These are phyloP conservation scores for Teratosphaeriaceae sp. DNA, from an alignment of 2,329 filamentous ascomycete species.

Conservation along the genomic window DNA sequence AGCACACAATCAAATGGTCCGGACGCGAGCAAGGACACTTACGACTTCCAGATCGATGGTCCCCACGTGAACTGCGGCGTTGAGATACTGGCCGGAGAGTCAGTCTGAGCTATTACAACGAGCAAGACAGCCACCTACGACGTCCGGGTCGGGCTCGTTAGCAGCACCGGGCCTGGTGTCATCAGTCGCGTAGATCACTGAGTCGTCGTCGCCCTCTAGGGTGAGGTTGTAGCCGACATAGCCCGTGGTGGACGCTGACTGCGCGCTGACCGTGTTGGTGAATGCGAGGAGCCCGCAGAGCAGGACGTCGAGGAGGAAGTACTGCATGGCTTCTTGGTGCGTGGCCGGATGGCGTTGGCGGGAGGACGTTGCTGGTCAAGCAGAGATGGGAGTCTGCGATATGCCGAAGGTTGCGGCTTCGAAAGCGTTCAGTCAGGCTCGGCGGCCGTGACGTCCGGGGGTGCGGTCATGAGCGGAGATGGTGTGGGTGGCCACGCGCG, in stretches of 20 bases:
- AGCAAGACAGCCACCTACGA: too few relatives aligned
- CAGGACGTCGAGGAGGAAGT: not conserved
- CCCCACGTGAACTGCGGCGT: conserved; percentile 52
- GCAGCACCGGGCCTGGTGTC: conserved; percentile 12
- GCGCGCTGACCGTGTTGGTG: conserved; percentile 7
- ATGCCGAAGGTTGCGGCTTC: too few relatives aligned
- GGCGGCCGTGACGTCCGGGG: not conserved
- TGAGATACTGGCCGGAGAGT: too few relatives aligned
- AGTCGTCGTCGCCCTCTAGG: conserved; percentile 27
- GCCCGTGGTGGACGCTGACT: conserved; percentile 11
- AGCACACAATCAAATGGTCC: too few relatives aligned
- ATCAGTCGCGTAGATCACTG: conserved; percentile 12
- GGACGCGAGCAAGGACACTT: too few relatives aligned
- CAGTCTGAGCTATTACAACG: too few relatives aligned
- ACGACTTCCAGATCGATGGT: conserved; percentile 52
- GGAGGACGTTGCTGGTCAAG: not conserved
- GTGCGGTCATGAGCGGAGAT: not conserved
- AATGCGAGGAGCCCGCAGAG: not conserved
- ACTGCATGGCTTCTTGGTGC: not conserved
- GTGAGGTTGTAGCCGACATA: conserved; percentile 26
- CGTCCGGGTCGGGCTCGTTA: conserved; percentile 43
- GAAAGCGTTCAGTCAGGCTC: not conserved
- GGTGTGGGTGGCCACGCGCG: not conserved
- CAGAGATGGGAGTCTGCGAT: too few relatives aligned
- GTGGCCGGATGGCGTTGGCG: not conserved